Conservation (phyloP, 202 grass and related monocot species). For the Zoysia matrella region DNA sequence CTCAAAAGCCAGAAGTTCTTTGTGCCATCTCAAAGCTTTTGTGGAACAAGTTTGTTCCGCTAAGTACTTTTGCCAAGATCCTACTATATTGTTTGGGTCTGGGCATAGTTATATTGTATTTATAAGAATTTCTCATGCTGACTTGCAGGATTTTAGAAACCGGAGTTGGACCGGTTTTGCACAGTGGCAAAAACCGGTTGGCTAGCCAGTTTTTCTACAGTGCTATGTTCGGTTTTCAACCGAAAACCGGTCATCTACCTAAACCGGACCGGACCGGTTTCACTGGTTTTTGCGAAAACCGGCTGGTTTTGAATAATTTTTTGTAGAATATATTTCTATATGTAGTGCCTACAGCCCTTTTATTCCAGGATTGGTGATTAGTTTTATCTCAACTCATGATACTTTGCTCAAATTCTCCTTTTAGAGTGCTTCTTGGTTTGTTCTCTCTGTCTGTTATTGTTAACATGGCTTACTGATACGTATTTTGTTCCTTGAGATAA, state of each 20-base stretch:
- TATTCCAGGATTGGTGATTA: not conserved
- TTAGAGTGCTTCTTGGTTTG: not conserved
- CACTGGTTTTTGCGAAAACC: too few relatives aligned
- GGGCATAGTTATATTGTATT: not conserved
- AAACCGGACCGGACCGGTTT: too few relatives aligned
- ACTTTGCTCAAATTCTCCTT: not conserved
- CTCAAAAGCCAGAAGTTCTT: constrained; percentile 18
- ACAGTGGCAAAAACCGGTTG: too few relatives aligned
- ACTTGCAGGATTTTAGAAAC: not conserved
- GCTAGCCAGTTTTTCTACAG: too few relatives aligned
- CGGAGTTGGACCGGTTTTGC: too few relatives aligned
- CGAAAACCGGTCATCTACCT: too few relatives aligned
- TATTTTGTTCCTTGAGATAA: not conserved
- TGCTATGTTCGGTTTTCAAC: too few relatives aligned
- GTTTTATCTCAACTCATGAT: not conserved
- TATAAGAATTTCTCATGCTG: constrained; percentile 37
- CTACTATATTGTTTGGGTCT: constrained; percentile 1
- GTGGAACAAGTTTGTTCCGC: not conserved
- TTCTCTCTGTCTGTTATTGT: constrained; percentile 19
- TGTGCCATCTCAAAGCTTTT: constrained; percentile 16
- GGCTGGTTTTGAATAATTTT: too few relatives aligned
- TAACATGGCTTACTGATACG: not conserved
- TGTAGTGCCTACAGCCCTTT: not conserved
- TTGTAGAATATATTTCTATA: not conserved
- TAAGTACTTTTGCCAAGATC: constrained; percentile 13